Evolutionary conservation across 1,139 yeast genomes (phyloP).

Genomic region (Saccharomyces hybrid): DNA sequence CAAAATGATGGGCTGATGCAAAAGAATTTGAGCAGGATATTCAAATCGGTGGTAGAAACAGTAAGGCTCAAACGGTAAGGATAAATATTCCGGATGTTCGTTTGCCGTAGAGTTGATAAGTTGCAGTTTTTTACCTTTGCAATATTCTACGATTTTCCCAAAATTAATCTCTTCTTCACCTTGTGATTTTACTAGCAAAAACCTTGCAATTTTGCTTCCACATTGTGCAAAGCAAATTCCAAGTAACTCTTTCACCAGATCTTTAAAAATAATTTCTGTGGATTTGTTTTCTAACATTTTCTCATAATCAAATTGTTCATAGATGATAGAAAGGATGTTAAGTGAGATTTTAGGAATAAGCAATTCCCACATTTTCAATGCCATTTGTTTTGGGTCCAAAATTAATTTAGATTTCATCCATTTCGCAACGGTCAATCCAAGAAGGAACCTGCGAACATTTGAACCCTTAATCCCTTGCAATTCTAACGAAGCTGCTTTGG

Average conservation of each 20-base stretch:
- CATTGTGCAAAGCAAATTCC: slow-evolving; percentile 20
- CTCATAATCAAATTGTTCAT: slow-evolving; percentile 24
- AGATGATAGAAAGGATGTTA: slow-evolving; percentile 22
- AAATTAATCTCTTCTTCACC: slow-evolving; percentile 10
- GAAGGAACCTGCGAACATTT: slow-evolving; percentile 12
- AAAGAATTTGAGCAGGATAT: slow-evolving; percentile 23
- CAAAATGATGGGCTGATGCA: slow-evolving; percentile 21
- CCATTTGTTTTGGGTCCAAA: slow-evolving; percentile 15
- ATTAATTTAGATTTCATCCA: slow-evolving; percentile 14
- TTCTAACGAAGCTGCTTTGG: slow-evolving; percentile 9
- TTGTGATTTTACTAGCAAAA: not conserved
- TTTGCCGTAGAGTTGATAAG: slow-evolving; percentile 17
- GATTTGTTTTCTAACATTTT: slow-evolving; percentile 16
- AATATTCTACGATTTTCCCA: slow-evolving; percentile 13
- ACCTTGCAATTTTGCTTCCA: slow-evolving; percentile 10
- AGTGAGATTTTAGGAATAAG: slow-evolving; percentile 24
- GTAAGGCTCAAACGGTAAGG: slow-evolving; percentile 26
- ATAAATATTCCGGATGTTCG: slow-evolving; percentile 24
- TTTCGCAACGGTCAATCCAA: slow-evolving; percentile 13
- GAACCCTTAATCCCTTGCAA: slow-evolving; percentile 8
- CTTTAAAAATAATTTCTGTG: slow-evolving; percentile 17
- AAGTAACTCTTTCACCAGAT: slow-evolving; percentile 19
- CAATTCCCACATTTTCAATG: slow-evolving; percentile 21
- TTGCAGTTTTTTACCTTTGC: slow-evolving; percentile 16
- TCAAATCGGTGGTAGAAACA: slow-evolving; percentile 27